Percentiles rank a stretch among this genome's conserved stretches.
phyloP scores from a whole-genome alignment of 2,329 filamentous ascomycete genomes.

The Aspergillus transmontanensis region DNA sequence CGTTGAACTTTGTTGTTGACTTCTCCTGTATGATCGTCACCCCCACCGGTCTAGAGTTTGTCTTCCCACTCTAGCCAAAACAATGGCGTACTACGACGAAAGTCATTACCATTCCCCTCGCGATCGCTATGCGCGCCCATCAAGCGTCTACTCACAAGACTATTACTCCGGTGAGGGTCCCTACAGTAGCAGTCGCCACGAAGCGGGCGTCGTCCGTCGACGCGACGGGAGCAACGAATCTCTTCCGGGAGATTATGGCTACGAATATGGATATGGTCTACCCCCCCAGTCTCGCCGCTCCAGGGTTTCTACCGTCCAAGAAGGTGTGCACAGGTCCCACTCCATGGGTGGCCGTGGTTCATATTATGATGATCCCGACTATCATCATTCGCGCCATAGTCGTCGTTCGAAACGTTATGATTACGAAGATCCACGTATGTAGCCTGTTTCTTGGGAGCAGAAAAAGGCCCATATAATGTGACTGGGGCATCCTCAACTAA shows the following conservation, averaged over 20 bases:
- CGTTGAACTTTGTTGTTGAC: constrained; percentile 1
- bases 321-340: constrained; percentile 40
- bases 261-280: constrained; percentile 45
- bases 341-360: constrained; percentile 38
- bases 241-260: constrained; percentile 60
- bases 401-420: constrained; percentile 52
- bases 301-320: constrained; percentile 34
- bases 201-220: constrained; percentile 25
- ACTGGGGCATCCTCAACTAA: neutral
- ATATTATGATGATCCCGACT: constrained; percentile 36
- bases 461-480: neutral
- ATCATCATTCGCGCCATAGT: constrained; percentile 40
- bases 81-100: constrained; percentile 43
- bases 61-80: constrained; percentile 8
- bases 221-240: constrained; percentile 71
- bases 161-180: constrained; percentile 29
- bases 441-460: neutral
- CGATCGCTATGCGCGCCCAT: constrained; percentile 34
- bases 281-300: constrained; percentile 25
- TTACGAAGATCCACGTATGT: constrained; percentile 48
- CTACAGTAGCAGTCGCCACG: constrained; percentile 14
- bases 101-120: constrained; percentile 31
- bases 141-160: constrained; percentile 27
- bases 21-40: constrained; percentile 9
- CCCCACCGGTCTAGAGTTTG: neutral